Evolutionary conservation across 805 yeast genomes (phyloP).

Genomic region (Yarrowia hollandica): DNA sequence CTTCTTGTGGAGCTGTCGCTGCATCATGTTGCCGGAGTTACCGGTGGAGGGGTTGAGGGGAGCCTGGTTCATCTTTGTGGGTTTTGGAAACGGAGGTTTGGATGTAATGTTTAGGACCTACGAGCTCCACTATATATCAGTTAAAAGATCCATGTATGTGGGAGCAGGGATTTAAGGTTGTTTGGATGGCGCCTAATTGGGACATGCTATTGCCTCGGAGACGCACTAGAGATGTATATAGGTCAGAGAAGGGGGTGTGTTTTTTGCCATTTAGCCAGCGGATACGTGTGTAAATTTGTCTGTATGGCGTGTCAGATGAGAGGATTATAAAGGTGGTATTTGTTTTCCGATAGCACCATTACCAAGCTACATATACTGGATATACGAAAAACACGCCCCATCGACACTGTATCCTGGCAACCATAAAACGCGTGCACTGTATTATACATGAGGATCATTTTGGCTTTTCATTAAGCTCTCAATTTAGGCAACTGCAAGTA

Average conservation of each 20-base stretch:
- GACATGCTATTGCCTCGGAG: neutral
- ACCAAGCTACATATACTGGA: neutral
- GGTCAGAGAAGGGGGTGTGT: neutral
- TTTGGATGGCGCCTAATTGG: constrained; percentile 5
- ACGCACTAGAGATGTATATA: constrained; percentile 3
- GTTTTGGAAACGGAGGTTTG: neutral
- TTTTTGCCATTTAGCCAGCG: no score
- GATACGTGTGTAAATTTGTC: neutral
- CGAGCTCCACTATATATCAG: constrained; percentile 15
- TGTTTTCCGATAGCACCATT: neutral
- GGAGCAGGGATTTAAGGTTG: neutral
- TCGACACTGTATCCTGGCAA: constrained; percentile 16
- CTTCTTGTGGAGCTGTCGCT: constrained; percentile 27
- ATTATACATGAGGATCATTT: neutral
- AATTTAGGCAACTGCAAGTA: constrained; percentile 6
- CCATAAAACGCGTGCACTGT: neutral
- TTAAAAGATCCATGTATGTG: constrained; percentile 2
- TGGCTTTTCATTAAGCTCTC: constrained; percentile 1
- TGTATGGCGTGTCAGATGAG: neutral
- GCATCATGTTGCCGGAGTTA: constrained; percentile 27
- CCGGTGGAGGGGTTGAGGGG: constrained; percentile 26
- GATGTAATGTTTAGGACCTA: neutral
- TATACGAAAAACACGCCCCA: no score
- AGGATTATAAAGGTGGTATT: neutral
- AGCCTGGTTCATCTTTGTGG: constrained; percentile 19